Base-by-base conservation (phyloP, 2,329 filamentous ascomycete genomes). In the Alternaria postmessia region DNA sequence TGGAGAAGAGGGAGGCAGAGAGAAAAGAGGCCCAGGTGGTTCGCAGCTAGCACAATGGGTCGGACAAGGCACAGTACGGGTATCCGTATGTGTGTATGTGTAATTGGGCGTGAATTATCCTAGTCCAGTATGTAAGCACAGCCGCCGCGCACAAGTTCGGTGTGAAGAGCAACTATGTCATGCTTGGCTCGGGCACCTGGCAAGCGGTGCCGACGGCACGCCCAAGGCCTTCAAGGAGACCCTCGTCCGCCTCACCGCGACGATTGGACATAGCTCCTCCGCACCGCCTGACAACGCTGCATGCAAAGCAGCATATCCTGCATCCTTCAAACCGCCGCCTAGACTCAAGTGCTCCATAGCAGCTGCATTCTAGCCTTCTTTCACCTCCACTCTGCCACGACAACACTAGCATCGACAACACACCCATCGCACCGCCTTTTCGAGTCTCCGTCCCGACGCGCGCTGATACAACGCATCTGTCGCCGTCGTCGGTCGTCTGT, bases 111-210 rank as follows among this genome's bases (percentile, higher is more conserved):
- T 43, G 38, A 57, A 52, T 34, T 32, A 57, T 34, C 20, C 28
- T 32, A 51, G 44, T 49, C 30, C 30, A 36, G 32, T 49, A 26
- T 22, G 49, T 28, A 44, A 42, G 47, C 48, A 52, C 39, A 56
- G 44, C 36, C 49, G 34, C 8, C 26, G 34, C 36, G 36, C 54
- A 51, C 53, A 56, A 42, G 54, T 51, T 56, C 46, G 54, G 54
- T 55, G 52, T 55, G 24, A 39, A 48, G 38, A 47, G 39, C 59
- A 54, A 38, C 57, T 57, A 65, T 65, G 62, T 65, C 62, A 65
- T 65, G 18, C 61, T 47, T 61, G 51, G 51, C 62, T 41, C 42
- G 53, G 32, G 36, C 34, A 14, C 44, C 57, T 44, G 54, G 53
- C 46, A 49, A 26, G 46, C 46, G 46, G 32, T 49, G 46, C 46